Percentiles rank a stretch among this genome's conserved stretches.
Evolutionary conservation across 2,329 filamentous ascomycete genomes (phyloP).

Genomic region (Apiospora arundinis): DNA sequence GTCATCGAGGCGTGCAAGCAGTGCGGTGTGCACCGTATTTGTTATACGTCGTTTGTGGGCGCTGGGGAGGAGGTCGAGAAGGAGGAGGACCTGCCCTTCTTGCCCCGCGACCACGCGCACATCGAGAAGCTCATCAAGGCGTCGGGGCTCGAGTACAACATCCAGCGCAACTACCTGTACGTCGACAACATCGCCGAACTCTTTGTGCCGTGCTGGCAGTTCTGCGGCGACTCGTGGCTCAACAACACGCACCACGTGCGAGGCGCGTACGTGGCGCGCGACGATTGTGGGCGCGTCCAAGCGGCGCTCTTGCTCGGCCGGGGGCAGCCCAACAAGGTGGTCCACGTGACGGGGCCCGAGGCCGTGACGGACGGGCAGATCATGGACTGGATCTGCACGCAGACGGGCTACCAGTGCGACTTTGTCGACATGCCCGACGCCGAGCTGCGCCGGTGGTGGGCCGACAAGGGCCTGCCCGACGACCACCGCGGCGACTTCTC

Average conservation of each 20-base stretch:
- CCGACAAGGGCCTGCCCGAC: conserved; percentile 27
- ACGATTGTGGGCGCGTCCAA: conserved; percentile 31
- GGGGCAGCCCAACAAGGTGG: conserved; percentile 25
- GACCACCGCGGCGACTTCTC: conserved; percentile 19
- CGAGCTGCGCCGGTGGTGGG: conserved; percentile 26
- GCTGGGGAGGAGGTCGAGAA: conserved; percentile 24
- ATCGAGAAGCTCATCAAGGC: conserved; percentile 29
- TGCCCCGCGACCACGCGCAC: conserved; percentile 32
- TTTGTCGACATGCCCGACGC: conserved; percentile 30
- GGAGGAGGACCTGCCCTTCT: conserved; percentile 24
- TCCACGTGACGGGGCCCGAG: conserved; percentile 30
- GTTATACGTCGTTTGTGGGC: conserved; percentile 32
- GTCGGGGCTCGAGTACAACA: conserved; percentile 30
- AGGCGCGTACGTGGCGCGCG: conserved; percentile 31
- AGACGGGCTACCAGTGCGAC: conserved; percentile 29
- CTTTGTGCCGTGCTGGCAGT: conserved; percentile 29
- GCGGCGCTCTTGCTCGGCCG: conserved; percentile 30
- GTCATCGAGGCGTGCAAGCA: conserved; percentile 29
- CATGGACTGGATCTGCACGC: conserved; percentile 30
- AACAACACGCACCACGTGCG: conserved; percentile 28
- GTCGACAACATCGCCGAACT: conserved; percentile 30
- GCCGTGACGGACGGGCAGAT: conserved; percentile 30
- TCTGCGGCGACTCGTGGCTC: conserved; percentile 30
- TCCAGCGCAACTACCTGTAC: conserved; percentile 34
- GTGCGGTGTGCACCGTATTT: conserved; percentile 28